Conservation (phyloP, 1,139 yeast genomes). For the Debaryomyces singareniensis region DNA sequence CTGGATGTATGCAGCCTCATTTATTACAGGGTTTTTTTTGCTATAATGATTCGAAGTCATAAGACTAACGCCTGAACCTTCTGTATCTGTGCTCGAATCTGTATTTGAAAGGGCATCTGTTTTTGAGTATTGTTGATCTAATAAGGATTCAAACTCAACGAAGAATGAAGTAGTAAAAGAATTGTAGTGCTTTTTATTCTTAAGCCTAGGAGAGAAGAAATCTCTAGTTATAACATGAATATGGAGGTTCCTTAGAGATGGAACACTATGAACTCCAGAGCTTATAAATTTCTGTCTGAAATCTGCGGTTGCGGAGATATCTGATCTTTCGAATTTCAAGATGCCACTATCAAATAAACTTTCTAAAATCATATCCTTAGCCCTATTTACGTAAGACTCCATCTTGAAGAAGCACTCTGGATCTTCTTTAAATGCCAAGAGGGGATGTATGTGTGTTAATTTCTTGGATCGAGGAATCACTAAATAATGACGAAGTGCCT, state of each 20-base stretch:
- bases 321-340: constrained; percentile 7
- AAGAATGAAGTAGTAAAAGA: constrained; percentile 66
- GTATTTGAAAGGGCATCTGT: background rate
- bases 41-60: no score
- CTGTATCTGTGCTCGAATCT: background rate
- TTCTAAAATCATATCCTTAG: constrained; percentile 27
- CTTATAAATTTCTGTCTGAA: constrained; percentile 35
- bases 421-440: constrained; percentile 39
- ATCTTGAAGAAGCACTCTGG: constrained; percentile 24
- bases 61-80: no score
- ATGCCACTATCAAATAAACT: constrained; percentile 11
- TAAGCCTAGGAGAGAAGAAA: constrained; percentile 47
- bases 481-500: constrained; percentile 54
- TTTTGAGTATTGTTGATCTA: background rate
- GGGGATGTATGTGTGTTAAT: constrained; percentile 45
- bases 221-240: constrained; percentile 69
- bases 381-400: constrained; percentile 33
- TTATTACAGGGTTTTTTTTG: no score
- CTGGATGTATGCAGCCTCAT: constrained; percentile 15
- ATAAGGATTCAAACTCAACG: constrained; percentile 40
- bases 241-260: constrained; percentile 65
- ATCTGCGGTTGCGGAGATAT: constrained; percentile 8
- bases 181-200: constrained; percentile 62
- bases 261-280: constrained; percentile 66
- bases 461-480: constrained; percentile 47